Percentiles rank a stretch among this genome's conserved stretches.
phyloP scores from a whole-genome alignment of 805 yeast genomes.

The Candida railenensis region DNA sequence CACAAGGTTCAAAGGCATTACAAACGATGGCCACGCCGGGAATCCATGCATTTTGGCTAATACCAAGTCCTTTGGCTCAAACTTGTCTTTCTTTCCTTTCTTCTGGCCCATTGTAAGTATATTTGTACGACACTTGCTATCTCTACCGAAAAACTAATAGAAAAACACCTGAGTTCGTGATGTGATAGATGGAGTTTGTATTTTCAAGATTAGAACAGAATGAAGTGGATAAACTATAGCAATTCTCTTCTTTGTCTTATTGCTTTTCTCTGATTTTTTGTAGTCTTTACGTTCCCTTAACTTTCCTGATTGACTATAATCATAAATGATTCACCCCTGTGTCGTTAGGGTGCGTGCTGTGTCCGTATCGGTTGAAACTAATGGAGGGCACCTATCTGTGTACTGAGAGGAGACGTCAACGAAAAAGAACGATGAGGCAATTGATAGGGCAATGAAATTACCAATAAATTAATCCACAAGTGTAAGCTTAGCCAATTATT shows the following conservation, averaged over 20 bases:
- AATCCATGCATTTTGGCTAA: conserved; percentile 45
- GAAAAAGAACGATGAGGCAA: neutral
- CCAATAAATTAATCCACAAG: neutral
- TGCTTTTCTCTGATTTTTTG: too few relatives aligned
- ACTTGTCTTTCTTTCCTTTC: conserved; percentile 14
- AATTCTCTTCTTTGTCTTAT: too few relatives aligned
- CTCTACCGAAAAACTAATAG: too few relatives aligned
- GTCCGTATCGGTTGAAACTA: neutral
- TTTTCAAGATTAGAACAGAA: too few relatives aligned
- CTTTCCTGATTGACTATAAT: neutral
- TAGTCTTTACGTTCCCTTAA: too few relatives aligned
- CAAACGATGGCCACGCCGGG: conserved; percentile 52
- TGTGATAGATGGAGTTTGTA: too few relatives aligned
- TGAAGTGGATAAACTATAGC: too few relatives aligned
- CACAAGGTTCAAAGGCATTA: conserved; percentile 39
- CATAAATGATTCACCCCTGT: neutral
- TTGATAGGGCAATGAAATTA: neutral
- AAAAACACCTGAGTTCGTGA: too few relatives aligned
- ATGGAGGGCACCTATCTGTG: neutral
- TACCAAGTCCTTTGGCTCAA: conserved; percentile 38
- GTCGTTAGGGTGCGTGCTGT: neutral
- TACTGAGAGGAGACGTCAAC: too few relatives aligned
- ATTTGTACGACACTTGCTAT: too few relatives aligned
- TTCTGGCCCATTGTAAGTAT: conserved; percentile 37
- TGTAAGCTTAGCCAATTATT: neutral